Conservation (phyloP, 768 basidiomycete genomes). For the Boletus huronensis region DNA sequence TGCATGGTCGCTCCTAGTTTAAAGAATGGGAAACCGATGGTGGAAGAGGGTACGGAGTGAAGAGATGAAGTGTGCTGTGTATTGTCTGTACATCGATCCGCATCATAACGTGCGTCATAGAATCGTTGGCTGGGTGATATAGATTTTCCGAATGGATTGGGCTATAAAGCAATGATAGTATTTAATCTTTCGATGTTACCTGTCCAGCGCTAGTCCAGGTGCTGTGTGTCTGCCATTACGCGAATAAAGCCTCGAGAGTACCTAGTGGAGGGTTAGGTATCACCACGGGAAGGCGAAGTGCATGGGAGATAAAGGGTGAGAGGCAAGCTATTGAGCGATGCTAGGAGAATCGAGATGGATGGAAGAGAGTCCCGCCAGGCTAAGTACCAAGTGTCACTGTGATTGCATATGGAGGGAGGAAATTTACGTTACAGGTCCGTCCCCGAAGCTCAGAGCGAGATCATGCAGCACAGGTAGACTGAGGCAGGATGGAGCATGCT, state of each 20-base stretch:
- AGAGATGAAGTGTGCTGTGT: background rate
- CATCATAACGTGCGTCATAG: background rate
- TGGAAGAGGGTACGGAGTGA: background rate
- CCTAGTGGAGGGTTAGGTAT: background rate
- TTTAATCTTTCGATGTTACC: background rate
- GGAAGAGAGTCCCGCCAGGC: background rate
- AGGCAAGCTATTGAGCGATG: background rate
- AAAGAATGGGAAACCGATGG: background rate
- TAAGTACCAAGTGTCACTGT: background rate
- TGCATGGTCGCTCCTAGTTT: background rate
- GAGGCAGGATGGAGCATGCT: background rate
- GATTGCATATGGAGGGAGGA: background rate
- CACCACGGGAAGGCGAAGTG: background rate
- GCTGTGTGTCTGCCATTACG: background rate
- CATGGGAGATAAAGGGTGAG: background rate
- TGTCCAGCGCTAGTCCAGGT: background rate
- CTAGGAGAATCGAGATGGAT: background rate
- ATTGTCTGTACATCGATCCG: background rate
- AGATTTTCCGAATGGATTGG: background rate
- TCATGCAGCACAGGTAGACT: background rate
- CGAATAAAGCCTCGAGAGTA: background rate
- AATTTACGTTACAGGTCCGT: background rate
- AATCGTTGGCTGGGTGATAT: background rate
- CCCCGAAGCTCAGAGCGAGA: background rate
- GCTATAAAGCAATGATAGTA: too few relatives aligned